A percentile compares a stretch with the other conserved stretches of the same genome.
phyloP scores from a whole-genome alignment of 225 moss, liverwort and hornwort species.

The Rhytidiadelphus loreus region DNA sequence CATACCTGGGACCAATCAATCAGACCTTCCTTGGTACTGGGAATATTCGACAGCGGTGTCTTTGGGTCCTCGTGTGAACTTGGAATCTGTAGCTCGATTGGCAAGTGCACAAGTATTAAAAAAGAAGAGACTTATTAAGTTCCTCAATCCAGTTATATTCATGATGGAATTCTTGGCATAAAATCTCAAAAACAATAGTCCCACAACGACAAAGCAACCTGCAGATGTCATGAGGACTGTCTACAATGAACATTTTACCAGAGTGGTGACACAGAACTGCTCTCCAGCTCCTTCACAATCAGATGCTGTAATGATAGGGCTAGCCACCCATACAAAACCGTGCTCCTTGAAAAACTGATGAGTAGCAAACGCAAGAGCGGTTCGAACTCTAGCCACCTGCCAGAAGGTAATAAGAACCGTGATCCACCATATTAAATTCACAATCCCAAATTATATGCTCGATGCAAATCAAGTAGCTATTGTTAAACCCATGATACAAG shows the following conservation, averaged over 20 bases:
- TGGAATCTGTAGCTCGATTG: conserved; percentile 55
- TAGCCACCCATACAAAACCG: conserved; percentile 95
- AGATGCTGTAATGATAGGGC: conserved; percentile 89
- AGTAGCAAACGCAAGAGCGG: conserved; percentile 91
- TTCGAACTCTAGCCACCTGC: conserved; percentile 91
- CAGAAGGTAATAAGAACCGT: neutral
- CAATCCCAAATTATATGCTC: neutral
- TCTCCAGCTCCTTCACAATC: conserved; percentile 99
- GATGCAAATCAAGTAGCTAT: neutral
- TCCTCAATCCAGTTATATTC: neutral
- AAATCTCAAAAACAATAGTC: neutral
- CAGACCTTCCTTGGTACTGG: conserved; percentile 75
- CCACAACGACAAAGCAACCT: neutral
- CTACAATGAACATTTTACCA: conserved; percentile 39
- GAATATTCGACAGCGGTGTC: conserved; percentile 59
- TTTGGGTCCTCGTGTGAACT: conserved; percentile 59
- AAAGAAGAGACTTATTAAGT: neutral
- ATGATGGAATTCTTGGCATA: neutral
- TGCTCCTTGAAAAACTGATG: conserved; percentile 93
- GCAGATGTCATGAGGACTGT: neutral
- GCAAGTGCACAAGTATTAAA: neutral
- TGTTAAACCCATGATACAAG: neutral
- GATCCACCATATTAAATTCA: neutral
- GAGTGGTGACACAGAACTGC: conserved; percentile 95
- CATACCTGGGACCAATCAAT: conserved; percentile 91